These are phyloP conservation scores for Vanrija sp. DNA, from an alignment of 1,284 basidiomycete species.

Conservation along the genomic window DNA sequence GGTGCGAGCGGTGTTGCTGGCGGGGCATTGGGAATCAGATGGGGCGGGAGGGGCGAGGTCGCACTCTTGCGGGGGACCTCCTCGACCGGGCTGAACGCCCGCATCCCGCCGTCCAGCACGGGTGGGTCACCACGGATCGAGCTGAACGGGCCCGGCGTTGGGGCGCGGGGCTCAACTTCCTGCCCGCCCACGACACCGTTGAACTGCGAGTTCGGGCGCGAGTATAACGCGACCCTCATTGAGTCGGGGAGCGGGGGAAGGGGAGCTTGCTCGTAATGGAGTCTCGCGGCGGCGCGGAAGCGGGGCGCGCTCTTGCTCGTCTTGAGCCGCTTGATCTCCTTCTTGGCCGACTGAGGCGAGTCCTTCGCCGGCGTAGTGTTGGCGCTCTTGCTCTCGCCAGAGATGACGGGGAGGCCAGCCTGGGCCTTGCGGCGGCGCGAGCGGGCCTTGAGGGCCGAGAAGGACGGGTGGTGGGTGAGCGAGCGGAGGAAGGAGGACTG, in stretches of 20 bases:
- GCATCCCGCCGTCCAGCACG: too few species aligned
- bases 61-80: too few species aligned
- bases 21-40: too few species aligned
- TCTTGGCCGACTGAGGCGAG: not conserved
- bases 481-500: conserved; percentile 29
- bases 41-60: too few species aligned
- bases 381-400: not conserved
- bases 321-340: not conserved
- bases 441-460: conserved; percentile 24
- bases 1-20: too few species aligned
- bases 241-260: not conserved
- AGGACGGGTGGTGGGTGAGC: conserved; percentile 32
- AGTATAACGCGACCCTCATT: not conserved
- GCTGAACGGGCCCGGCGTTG: too few species aligned
- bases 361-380: too few species aligned
- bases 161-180: not conserved
- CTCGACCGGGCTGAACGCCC: too few species aligned
- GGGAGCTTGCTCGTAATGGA: not conserved
- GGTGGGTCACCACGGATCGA: too few species aligned
- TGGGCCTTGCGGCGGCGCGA: not conserved
- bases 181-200: not conserved
- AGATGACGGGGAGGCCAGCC: not conserved
- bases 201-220: not conserved
- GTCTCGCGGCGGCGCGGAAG: not conserved
- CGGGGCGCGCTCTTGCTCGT: not conserved